These are phyloP conservation scores for Chlorella sp. DNA, from an alignment of 139 green algal species.

Conservation along the genomic window DNA sequence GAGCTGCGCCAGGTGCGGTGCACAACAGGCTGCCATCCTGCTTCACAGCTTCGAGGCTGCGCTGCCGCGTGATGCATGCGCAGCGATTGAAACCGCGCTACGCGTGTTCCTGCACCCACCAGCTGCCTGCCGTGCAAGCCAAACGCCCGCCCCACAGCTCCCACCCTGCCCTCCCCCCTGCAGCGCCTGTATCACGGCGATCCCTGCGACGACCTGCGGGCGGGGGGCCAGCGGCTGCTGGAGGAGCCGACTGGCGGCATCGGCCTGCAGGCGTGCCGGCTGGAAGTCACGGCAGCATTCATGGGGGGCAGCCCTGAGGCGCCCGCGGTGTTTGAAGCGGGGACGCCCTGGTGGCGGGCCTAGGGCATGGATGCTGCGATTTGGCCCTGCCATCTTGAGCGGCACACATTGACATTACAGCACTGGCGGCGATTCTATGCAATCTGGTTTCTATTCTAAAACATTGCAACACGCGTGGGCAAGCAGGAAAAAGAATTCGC, in stretches of 20 bases:
- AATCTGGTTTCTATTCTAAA: too few relatives aligned
- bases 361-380: too few relatives aligned
- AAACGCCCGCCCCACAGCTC: neutral
- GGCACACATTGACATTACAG: neutral
- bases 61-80: too few relatives aligned
- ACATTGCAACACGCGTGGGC: too few relatives aligned
- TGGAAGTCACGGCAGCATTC: slow-evolving; percentile 29
- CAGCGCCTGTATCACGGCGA: neutral
- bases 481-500: too few relatives aligned
- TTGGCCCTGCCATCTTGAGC: too few relatives aligned
- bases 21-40: too few relatives aligned
- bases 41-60: too few relatives aligned
- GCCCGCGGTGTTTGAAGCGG: slow-evolving; percentile 35
- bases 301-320: neutral
- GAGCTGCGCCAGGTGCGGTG: slow-evolving; percentile 24
- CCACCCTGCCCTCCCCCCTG: neutral
- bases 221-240: slow-evolving; percentile 24
- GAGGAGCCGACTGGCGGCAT: slow-evolving; percentile 38
- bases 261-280: slow-evolving; percentile 55
- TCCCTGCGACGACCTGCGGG: neutral
- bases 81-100: too few relatives aligned
- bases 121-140: neutral
- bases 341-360: slow-evolving; percentile 41
- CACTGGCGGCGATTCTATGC: too few relatives aligned
- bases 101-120: too few relatives aligned